phyloP scores from a whole-genome alignment of 2,329 filamentous ascomycete genomes.

The Zelopaecilomyces penicillatus region DNA sequence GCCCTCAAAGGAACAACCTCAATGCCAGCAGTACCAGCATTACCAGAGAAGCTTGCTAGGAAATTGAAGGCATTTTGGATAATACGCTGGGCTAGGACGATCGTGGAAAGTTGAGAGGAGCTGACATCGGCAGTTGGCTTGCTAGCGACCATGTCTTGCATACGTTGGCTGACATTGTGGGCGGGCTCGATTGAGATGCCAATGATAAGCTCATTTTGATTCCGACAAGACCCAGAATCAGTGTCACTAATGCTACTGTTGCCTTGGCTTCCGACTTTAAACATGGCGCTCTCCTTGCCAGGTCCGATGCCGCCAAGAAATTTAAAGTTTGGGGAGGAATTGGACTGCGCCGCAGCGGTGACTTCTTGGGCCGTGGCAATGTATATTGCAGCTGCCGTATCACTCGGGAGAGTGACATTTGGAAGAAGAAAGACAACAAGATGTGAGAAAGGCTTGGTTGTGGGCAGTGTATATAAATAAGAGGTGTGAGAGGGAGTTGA shows the following conservation, averaged over 20 bases:
- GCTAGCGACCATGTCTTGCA: conserved; percentile 47
- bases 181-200: conserved; percentile 77
- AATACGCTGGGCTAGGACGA: conserved; percentile 80
- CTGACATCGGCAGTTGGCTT: conserved; percentile 14
- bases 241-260: conserved; percentile 14
- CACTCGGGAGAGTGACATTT: conserved; percentile 60
- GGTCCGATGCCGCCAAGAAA: conserved; percentile 85
- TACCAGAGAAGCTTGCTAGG: conserved; percentile 73
- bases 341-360: conserved; percentile 29
- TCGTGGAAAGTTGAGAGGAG: conserved; percentile 49
- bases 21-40: conserved; percentile 50
- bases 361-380: conserved; percentile 49
- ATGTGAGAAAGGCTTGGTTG: conserved; percentile 59
- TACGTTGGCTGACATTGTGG: conserved; percentile 59
- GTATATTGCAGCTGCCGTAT: conserved; percentile 84
- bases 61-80: conserved; percentile 98
- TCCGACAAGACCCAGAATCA: conserved; percentile 2
- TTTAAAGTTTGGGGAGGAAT: conserved; percentile 53
- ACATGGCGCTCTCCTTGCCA: conserved; percentile 86
- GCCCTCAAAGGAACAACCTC: conserved; percentile 91
- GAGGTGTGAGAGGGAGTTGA: conserved; percentile 45
- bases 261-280: conserved; percentile 62
- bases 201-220: conserved; percentile 52
- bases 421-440: conserved; percentile 86
- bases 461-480: conserved; percentile 46